A percentile compares a stretch with the other conserved stretches of the same genome.
Conservation (phyloP, 108 stramenopile genomes). For the Cyclotella atomus region DNA sequence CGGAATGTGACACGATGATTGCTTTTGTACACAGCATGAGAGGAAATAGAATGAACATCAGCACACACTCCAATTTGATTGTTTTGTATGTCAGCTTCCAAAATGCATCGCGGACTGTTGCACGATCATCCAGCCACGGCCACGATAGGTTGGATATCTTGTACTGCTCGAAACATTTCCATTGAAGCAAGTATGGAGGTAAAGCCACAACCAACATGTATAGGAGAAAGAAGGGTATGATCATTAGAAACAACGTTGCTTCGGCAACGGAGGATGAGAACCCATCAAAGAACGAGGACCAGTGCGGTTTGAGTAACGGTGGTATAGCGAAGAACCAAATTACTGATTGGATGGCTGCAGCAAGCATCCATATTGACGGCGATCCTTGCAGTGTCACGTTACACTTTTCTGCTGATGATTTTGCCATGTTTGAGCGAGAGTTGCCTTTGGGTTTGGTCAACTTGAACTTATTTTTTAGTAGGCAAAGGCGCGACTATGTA, state of each 20-base stretch:
- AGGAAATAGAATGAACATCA: conserved; percentile 22
- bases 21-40: conserved; percentile 19
- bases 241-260: conserved; percentile 1
- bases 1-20: background rate
- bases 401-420: too few relatives aligned
- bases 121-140: conserved; percentile 34
- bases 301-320: conserved; percentile 10
- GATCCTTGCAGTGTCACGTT: conserved; percentile 14
- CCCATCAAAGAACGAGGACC: conserved; percentile 13
- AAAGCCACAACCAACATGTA: conserved; percentile 27
- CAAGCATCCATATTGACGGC: conserved; percentile 30
- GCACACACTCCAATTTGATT: conserved; percentile 7
- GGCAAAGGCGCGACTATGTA: too few relatives aligned
- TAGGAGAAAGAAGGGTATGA: conserved; percentile 14
- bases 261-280: conserved; percentile 16
- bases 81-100: conserved; percentile 26
- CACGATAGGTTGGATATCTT: conserved; percentile 43
- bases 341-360: conserved; percentile 29
- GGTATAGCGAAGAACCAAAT: conserved; percentile 44
- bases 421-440: too few relatives aligned
- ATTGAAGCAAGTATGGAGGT: conserved; percentile 23
- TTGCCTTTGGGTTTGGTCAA: too few relatives aligned
- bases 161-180: conserved; percentile 36
- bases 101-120: conserved; percentile 19
- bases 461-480: too few relatives aligned